Percentiles rank a stretch among this genome's conserved stretches.
Evolutionary conservation across 768 basidiomycete species (phyloP).

Genomic region (Fomitopsis pulvina): DNA sequence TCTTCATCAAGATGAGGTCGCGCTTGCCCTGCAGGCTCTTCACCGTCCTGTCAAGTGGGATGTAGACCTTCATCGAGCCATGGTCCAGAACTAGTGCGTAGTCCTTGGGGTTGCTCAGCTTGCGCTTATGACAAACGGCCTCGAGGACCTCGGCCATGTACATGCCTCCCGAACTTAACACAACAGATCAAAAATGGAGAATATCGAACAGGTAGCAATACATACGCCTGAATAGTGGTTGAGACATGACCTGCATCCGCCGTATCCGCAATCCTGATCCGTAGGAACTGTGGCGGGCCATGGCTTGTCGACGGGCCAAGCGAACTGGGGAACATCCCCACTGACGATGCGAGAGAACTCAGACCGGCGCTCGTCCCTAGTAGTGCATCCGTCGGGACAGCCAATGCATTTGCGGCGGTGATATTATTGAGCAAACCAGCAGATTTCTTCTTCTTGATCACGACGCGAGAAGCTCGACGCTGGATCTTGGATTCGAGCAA

Average conservation of each 20-base stretch:
- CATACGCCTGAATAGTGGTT: conserved; percentile 89
- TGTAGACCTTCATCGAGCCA: conserved; percentile 61
- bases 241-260: conserved; percentile 81
- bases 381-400: conserved; percentile 30
- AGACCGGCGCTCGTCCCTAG: conserved; percentile 38
- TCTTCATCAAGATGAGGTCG: conserved; percentile 76
- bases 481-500: conserved; percentile 75
- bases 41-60: conserved; percentile 94
- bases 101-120: conserved; percentile 62
- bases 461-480: conserved; percentile 69
- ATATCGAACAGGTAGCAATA: conserved; percentile 6
- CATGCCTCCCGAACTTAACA: conserved; percentile 76
- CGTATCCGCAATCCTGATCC: conserved; percentile 74
- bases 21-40: conserved; percentile 86
- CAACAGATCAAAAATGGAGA: not conserved
- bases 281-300: conserved; percentile 79
- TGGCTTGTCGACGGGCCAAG: conserved; percentile 64
- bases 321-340: conserved; percentile 51
- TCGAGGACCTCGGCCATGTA: conserved; percentile 97
- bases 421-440: conserved; percentile 36
- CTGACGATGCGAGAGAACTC: conserved; percentile 20
- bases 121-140: conserved; percentile 65
- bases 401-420: conserved; percentile 26
- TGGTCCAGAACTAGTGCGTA: conserved; percentile 70
- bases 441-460: conserved; percentile 52